Conservation (phyloP, 2,329 filamentous ascomycete genomes). For the Sclerotinia trifoliorum region DNA sequence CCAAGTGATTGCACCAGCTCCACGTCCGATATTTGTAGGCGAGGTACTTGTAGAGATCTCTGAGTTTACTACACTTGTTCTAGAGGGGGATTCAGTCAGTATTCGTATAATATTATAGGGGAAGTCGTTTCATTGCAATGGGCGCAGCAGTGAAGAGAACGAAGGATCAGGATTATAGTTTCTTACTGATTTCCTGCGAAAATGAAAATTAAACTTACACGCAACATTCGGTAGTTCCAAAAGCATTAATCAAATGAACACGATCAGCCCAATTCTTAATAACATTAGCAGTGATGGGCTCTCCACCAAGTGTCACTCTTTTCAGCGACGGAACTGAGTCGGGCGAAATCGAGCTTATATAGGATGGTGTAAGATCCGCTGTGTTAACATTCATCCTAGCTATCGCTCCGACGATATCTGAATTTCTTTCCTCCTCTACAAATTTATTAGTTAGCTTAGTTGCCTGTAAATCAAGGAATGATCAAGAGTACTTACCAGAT, state of each 20-base stretch:
- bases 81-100: not conserved
- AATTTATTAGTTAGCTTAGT: not conserved
- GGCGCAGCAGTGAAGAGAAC: not conserved
- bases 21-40: slow-evolving; percentile 28
- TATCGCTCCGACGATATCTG: slow-evolving; percentile 40
- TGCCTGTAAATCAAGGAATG: not conserved
- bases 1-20: slow-evolving; percentile 37
- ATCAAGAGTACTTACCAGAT: slow-evolving; percentile 12
- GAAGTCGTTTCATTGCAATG: not conserved
- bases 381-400: slow-evolving; percentile 30
- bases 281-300: slow-evolving; percentile 23
- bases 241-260: slow-evolving; percentile 26
- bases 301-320: slow-evolving; percentile 20
- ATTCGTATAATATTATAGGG: not conserved
- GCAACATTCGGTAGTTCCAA: slow-evolving; percentile 26
- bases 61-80: slow-evolving; percentile 15
- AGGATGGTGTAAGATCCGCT: slow-evolving; percentile 33
- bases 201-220: slow-evolving; percentile 2
- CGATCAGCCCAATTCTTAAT: slow-evolving; percentile 22
- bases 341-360: slow-evolving; percentile 11
- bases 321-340: slow-evolving; percentile 17
- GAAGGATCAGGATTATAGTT: not conserved
- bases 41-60: slow-evolving; percentile 9
- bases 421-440: slow-evolving; percentile 27
- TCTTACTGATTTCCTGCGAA: not conserved